Base-by-base conservation (phyloP, 371 early-diverging fungal species). In the Rhizomucor pusillus region DNA sequence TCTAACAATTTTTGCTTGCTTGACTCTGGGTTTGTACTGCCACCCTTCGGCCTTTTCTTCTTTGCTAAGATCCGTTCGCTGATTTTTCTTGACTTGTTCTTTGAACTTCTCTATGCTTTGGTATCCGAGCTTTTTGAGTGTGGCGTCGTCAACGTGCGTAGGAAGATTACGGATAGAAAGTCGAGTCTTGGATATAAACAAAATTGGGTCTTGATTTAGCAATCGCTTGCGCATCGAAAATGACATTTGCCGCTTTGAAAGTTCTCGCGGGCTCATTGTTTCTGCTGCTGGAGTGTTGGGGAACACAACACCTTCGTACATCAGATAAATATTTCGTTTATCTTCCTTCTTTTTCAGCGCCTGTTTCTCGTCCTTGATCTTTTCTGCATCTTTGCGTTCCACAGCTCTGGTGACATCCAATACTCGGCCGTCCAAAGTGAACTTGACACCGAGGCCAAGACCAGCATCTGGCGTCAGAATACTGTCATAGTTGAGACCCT, bases 101-200 rank as follows among this genome's bases (percentile, higher is more conserved):
- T 92, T 92, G 69, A 95, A 95, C 51, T 88, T 83, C 47, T 74
- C 58, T 18, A 90, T 76, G 3, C 89, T 81, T 16, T 77, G 65
- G n/a, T 79, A 63, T 36, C 82, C 92, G 5, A 89, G 69, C 23
- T 76, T 68, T 50, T 81, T 84, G 45, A 95, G 67, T 4, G 75
- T 80, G 11, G 65, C 65, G 35, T 95, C 95, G 56, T 82, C 87
- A n/a, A 91, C 76, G 35, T 75, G 73, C 35, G 84, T 58, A 1
- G 88, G 90, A 44, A 97, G 60, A 64, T 91, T 92, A 52, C 97
- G 84, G 22, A 97, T 77, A 9, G 91, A 86, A 23, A 97, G 81
- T 59, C 98, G 85, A 1, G 93, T 92, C 59, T 85, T 88, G 63
- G 91, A 90, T 56, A 97, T 81, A 64, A 77, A 94, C 50, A 95